phyloP scores from a whole-genome alignment of 2,329 filamentous ascomycete species.

The Colletotrichum sp. region DNA sequence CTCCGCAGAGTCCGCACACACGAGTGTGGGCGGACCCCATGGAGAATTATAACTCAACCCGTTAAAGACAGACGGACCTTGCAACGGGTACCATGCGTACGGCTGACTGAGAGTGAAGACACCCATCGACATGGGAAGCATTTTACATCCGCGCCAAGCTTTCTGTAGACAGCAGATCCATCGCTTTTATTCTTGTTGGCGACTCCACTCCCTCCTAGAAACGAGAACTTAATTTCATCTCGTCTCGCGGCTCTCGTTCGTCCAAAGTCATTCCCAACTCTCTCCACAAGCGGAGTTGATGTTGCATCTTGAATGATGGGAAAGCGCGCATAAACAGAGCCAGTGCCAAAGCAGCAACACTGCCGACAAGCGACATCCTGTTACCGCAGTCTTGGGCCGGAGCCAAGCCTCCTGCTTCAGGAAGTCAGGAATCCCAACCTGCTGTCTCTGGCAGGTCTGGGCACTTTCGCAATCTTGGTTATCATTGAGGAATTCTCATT shows the following conservation, averaged over 20 bases:
- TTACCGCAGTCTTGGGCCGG: neutral
- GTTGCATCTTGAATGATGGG: neutral
- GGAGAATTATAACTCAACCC: neutral
- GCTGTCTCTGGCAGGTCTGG: constrained; percentile 10
- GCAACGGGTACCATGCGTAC: neutral
- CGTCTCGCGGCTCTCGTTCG: neutral
- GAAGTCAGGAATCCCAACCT: neutral
- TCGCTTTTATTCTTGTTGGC: neutral
- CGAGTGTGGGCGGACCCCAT: neutral
- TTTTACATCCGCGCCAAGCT: constrained; percentile 10
- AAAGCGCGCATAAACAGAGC: constrained; percentile 1
- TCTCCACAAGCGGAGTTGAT: neutral
- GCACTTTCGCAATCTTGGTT: neutral
- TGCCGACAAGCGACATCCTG: neutral
- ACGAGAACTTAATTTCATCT: constrained; percentile 7
- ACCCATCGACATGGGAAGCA: neutral
- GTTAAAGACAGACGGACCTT: neutral
- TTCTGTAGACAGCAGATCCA: neutral
- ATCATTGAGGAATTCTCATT: neutral
- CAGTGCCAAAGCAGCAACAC: constrained; percentile 3
- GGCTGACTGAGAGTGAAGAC: neutral
- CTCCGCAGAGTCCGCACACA: neutral
- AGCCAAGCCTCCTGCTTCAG: neutral
- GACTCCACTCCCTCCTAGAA: neutral
- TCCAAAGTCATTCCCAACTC: neutral